Conservation (phyloP, 805 yeast genomes). For the Lachancea waltii region DNA sequence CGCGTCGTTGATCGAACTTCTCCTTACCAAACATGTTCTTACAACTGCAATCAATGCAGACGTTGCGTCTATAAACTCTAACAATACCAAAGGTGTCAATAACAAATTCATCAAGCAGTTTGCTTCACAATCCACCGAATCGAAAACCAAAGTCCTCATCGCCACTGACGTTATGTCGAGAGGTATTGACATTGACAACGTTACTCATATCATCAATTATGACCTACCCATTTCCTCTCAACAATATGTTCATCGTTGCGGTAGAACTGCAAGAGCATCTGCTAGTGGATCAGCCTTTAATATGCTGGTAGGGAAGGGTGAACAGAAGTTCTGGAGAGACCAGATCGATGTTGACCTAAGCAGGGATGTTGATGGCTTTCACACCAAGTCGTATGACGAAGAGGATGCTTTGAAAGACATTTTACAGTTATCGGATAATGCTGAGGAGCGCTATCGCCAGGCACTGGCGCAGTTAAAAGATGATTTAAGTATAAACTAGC, state of each 20-base stretch:
- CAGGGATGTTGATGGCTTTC: conserved; percentile 36
- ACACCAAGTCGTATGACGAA: conserved; percentile 24
- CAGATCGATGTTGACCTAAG: conserved; percentile 47
- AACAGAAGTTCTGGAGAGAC: conserved; percentile 54
- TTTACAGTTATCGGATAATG: conserved; percentile 32
- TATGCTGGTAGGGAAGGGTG: conserved; percentile 72
- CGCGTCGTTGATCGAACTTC: conserved; percentile 40
- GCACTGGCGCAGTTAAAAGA: conserved; percentile 40
- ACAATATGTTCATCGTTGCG: conserved; percentile 93
- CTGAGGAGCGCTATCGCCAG: conserved; percentile 37
- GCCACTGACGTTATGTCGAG: conserved; percentile 94
- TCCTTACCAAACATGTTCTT: conserved; percentile 10
- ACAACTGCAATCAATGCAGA: conserved; percentile 5
- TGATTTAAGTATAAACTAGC: not conserved
- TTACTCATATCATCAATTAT: conserved; percentile 77
- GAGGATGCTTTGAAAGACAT: conserved; percentile 13
- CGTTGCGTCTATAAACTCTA: conserved; percentile 50
- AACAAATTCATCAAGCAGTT: conserved; percentile 55
- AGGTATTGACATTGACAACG: conserved; percentile 75
- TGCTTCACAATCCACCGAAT: conserved; percentile 35
- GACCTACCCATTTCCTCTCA: conserved; percentile 84
- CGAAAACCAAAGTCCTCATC: conserved; percentile 37
- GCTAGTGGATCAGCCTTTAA: conserved; percentile 69
- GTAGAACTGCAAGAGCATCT: conserved; percentile 95
- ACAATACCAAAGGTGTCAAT: conserved; percentile 48